Base-by-base conservation (phyloP, 2,329 filamentous ascomycete genomes). In the Aspergillus costaricaensis region DNA sequence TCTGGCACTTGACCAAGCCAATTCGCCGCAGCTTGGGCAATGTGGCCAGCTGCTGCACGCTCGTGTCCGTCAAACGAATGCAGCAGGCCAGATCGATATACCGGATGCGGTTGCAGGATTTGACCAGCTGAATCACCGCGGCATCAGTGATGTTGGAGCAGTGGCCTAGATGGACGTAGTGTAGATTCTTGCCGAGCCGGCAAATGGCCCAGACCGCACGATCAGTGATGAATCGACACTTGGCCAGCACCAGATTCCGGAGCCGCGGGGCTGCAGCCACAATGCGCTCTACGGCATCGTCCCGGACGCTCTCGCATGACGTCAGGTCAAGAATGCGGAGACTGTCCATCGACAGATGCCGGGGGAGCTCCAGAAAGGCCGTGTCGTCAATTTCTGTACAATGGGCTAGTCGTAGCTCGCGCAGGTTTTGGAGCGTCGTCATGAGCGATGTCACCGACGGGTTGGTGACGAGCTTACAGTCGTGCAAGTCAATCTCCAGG, bases 71-170 rank as follows among this genome's bases (percentile, higher is more conserved):
- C 62, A 99, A 81, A 68, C 91, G 88, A 14, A 85, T 86, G 77
- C 95, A 99, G 79, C 95, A 98, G n/a, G 95, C 95, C 47, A 99
- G 81, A 73, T 99, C 95, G 65, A 99, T 99, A 74, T 99, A 99
- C 58, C 95, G 86, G 67, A 99, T 98, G 23, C 95, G 87, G 71
- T 94, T 98, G 81, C 95, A 99, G 56, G 82, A 83, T 67, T 89
- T 88, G 41, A 97, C 92, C 32, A 99, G 83, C 58, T 88, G 88
- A 68, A 91, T 90, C 17, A 99, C 92, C 1, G 92, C 93, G 38
- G 88, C 84, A 72, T 99, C 95, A 0, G 94, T 97, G 71, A 99
- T 93, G 50, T 93, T 88, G 27, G 87, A 86, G 76, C 95, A 99
- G 75, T 99, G 95, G 9, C 95, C 95, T 2, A 99, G 83, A 72